Evolutionary conservation across 306 rosid species (phyloP).

Genomic region (Prunus mongolica): DNA sequence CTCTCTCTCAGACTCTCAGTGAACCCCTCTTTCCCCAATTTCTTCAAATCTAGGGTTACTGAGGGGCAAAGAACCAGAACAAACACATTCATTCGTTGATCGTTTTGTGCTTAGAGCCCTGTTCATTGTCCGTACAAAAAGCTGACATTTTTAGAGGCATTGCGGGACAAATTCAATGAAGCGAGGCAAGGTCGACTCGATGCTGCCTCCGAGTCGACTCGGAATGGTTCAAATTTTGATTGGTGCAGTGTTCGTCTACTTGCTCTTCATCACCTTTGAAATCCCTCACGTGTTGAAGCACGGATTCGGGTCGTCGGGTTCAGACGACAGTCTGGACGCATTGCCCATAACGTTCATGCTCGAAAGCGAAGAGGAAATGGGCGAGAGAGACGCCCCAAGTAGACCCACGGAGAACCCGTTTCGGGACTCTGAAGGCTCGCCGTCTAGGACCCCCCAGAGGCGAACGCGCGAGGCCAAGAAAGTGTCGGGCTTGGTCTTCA

Average conservation of each 20-base stretch:
- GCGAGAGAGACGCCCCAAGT: slow-evolving; percentile 22
- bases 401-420: slow-evolving; percentile 31
- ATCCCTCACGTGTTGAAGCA: slow-evolving; percentile 58
- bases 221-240: slow-evolving; percentile 68
- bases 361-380: slow-evolving; percentile 33
- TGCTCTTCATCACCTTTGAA: slow-evolving; percentile 77
- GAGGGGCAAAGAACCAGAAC: not conserved
- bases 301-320: slow-evolving; percentile 37
- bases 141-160: not conserved
- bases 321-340: slow-evolving; percentile 47
- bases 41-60: slow-evolving; percentile 28
- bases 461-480: slow-evolving; percentile 39
- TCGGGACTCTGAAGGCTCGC: slow-evolving; percentile 26
- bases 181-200: slow-evolving; percentile 56
- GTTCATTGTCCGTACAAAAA: not conserved
- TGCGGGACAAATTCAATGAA: slow-evolving; percentile 44
- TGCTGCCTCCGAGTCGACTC: slow-evolving; percentile 43
- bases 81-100: not conserved
- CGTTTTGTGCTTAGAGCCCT: not conserved
- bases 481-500: slow-evolving; percentile 71
- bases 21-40: not conserved
- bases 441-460: slow-evolving; percentile 27
- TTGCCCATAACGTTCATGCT: slow-evolving; percentile 39
- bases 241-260: slow-evolving; percentile 47
- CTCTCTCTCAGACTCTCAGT: not conserved